A percentile compares a stretch with the other conserved stretches of the same genome.
Conservation (phyloP, 495 filamentous ascomycete genomes). For the Penicillium turbatum region DNA sequence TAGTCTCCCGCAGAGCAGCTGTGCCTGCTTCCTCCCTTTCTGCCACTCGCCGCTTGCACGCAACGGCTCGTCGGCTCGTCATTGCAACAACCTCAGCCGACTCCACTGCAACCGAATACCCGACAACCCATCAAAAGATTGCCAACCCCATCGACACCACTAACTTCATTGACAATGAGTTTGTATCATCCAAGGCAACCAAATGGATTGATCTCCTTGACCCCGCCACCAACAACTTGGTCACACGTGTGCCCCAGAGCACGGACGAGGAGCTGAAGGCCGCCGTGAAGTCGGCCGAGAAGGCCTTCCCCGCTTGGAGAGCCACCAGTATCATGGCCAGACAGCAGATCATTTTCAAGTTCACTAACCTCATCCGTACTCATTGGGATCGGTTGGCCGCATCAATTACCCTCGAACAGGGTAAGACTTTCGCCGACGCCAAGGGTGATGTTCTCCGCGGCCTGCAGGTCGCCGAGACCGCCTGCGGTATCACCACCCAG, state of each 20-base stretch:
- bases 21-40: slow-evolving; percentile 23
- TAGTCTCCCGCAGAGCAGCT: slow-evolving; percentile 14
- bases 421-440: slow-evolving; percentile 96
- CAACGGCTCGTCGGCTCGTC: slow-evolving; percentile 55
- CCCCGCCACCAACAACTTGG: slow-evolving; percentile 95
- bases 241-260: slow-evolving; percentile 95
- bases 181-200: slow-evolving; percentile 67
- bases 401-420: slow-evolving; percentile 95
- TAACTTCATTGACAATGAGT: slow-evolving; percentile 91
- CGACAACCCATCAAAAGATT: slow-evolving; percentile 78
- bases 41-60: slow-evolving; percentile 47
- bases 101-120: slow-evolving; percentile 65
- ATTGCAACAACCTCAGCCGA: slow-evolving; percentile 52
- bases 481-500: slow-evolving; percentile 90
- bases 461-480: slow-evolving; percentile 94
- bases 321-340: slow-evolving; percentile 75
- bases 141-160: slow-evolving; percentile 70
- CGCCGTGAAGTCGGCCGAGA: slow-evolving; percentile 80
- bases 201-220: slow-evolving; percentile 91
- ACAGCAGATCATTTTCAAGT: slow-evolving; percentile 98
- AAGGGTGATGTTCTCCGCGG: slow-evolving; percentile 93
- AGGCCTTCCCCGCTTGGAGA: slow-evolving; percentile 86
- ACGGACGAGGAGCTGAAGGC: slow-evolving; percentile 86
- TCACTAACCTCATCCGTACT: slow-evolving; percentile 80
- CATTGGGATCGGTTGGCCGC: slow-evolving; percentile 96